phyloP scores from a whole-genome alignment of 441 rosid genomes.

The Breynia disticha region DNA sequence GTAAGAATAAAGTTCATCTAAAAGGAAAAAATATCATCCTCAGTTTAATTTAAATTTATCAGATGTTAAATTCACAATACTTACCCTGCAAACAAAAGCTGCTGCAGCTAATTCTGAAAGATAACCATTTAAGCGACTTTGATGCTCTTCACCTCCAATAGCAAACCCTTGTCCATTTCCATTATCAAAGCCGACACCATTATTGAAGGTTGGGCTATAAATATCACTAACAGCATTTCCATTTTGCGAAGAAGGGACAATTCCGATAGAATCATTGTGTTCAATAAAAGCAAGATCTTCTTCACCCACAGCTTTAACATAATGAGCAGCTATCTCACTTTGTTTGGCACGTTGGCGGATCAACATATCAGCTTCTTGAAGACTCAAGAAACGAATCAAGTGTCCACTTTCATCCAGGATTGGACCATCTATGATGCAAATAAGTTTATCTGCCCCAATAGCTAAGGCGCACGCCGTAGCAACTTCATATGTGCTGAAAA shows the following conservation, averaged over 20 bases:
- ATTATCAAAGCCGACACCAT: constrained; percentile 85
- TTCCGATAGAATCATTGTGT: constrained; percentile 32
- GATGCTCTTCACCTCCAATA: constrained; percentile 82
- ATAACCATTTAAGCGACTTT: constrained; percentile 64
- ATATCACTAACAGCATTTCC: constrained; percentile 29
- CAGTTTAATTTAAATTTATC: too few relatives aligned
- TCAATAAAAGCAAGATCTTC: constrained; percentile 37
- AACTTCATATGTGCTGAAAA: constrained; percentile 86
- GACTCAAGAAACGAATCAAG: constrained; percentile 75
- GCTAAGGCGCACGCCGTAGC: constrained; percentile 98
- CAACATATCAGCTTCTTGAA: constrained; percentile 80
- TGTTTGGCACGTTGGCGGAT: constrained; percentile 75
- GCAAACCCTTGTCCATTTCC: constrained; percentile 97
- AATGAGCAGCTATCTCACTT: constrained; percentile 86
- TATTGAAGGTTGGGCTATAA: constrained; percentile 45
- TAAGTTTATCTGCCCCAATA: constrained; percentile 90
- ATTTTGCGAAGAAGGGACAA: constrained; percentile 26
- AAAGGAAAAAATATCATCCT: too few relatives aligned
- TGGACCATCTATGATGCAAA: constrained; percentile 86
- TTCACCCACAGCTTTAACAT: constrained; percentile 74
- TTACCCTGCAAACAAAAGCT: constrained; percentile 85
- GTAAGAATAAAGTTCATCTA: too few relatives aligned
- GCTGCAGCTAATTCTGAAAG: constrained; percentile 94
- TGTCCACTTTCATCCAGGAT: constrained; percentile 71
- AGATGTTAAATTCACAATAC: too few relatives aligned